A percentile compares a stretch with the other conserved stretches of the same genome.
phyloP scores from a whole-genome alignment of 345 rosid species.

The Eucalyptus sp. region DNA sequence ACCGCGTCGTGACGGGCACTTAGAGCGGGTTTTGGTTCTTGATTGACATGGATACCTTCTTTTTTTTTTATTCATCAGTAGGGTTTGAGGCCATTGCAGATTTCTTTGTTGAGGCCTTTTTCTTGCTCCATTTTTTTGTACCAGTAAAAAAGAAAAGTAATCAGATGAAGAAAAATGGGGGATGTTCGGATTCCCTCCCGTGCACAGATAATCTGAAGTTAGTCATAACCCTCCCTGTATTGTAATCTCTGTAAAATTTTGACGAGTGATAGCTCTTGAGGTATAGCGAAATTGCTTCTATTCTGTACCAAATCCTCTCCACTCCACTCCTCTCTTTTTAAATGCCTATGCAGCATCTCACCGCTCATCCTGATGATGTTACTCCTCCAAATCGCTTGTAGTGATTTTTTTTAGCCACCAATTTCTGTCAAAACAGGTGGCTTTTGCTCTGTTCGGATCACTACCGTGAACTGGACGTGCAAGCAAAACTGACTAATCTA shows the following conservation, averaged over 20 bases:
- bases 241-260: neutral
- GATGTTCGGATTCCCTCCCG: slow-evolving; percentile 1
- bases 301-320: neutral
- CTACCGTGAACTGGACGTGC: neutral
- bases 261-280: neutral
- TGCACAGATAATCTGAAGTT: neutral
- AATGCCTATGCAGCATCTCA: neutral
- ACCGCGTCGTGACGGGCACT: neutral
- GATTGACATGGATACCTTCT: neutral
- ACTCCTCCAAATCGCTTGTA: neutral
- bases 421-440: neutral
- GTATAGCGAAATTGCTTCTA: neutral
- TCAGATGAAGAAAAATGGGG: neutral
- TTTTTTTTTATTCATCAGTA: neutral
- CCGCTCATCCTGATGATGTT: neutral
- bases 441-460: neutral
- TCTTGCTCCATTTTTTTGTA: slow-evolving; percentile 9
- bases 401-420: neutral
- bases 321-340: neutral
- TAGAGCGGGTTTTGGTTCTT: neutral
- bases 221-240: neutral
- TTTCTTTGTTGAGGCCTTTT: neutral
- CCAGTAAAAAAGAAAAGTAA: neutral
- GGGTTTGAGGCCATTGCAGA: slow-evolving; percentile 1
- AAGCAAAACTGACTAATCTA: neutral